Conservation (phyloP, 2,329 filamentous ascomycete genomes). For the Stachybotrys chlorohalonatus region DNA sequence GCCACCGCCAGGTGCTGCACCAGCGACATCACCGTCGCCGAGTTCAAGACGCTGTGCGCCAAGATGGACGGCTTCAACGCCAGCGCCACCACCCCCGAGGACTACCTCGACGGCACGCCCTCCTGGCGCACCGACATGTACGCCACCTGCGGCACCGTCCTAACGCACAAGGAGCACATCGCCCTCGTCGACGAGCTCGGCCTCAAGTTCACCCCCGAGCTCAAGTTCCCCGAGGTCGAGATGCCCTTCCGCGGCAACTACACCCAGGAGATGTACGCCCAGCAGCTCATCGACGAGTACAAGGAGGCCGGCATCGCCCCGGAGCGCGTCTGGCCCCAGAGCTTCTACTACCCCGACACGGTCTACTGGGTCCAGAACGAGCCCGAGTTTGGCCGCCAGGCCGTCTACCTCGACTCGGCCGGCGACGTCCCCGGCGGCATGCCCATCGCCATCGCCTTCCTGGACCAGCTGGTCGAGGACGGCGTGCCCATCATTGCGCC, state of each 20-base stretch:
- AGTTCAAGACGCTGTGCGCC: slow-evolving; percentile 59
- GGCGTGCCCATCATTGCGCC: slow-evolving; percentile 57
- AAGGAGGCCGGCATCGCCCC: slow-evolving; percentile 41
- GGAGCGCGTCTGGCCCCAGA: slow-evolving; percentile 51
- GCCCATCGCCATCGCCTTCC: slow-evolving; percentile 42
- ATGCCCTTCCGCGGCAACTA: slow-evolving; percentile 60
- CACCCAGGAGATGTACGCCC: slow-evolving; percentile 55
- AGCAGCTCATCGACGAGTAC: slow-evolving; percentile 57
- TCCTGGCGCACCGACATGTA: slow-evolving; percentile 59
- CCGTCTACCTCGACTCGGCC: slow-evolving; percentile 55
- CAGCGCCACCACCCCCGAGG: slow-evolving; percentile 45
- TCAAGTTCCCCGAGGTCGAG: slow-evolving; percentile 58
- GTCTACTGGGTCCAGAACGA: slow-evolving; percentile 58
- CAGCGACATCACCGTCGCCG: slow-evolving; percentile 57
- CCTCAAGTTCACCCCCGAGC: slow-evolving; percentile 56
- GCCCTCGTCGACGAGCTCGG: slow-evolving; percentile 46
- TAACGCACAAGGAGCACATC: slow-evolving; percentile 55
- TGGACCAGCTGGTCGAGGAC: slow-evolving; percentile 43
- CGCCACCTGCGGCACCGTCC: slow-evolving; percentile 51
- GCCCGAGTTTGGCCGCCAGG: slow-evolving; percentile 51
- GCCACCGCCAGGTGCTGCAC: slow-evolving; percentile 63
- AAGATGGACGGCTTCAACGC: slow-evolving; percentile 61
- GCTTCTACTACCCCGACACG: slow-evolving; percentile 55
- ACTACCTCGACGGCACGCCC: slow-evolving; percentile 50
- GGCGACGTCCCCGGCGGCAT: slow-evolving; percentile 45